Percentiles rank a stretch among this genome's conserved stretches.
Evolutionary conservation across 2,329 filamentous ascomycete species (phyloP).

Genomic region (Ophiostoma australiae): DNA sequence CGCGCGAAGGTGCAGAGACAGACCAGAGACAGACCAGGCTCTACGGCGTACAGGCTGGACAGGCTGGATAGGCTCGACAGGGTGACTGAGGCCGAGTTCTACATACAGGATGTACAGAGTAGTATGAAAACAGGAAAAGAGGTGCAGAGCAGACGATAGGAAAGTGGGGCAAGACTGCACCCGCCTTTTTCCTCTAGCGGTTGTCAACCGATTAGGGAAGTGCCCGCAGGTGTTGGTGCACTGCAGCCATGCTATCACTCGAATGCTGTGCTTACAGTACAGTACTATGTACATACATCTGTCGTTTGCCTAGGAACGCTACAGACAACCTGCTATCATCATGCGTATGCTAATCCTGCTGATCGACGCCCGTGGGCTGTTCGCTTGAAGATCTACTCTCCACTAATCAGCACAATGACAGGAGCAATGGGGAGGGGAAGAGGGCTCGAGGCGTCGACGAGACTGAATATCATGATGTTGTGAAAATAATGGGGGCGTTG

Average conservation of each 20-base stretch:
- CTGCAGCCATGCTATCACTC: neutral
- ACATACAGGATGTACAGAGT: too few relatives aligned
- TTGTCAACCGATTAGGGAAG: slow-evolving; percentile 4
- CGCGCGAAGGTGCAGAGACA: neutral
- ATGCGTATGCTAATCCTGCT: neutral
- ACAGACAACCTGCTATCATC: neutral
- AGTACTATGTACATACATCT: too few relatives aligned
- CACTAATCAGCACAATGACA: neutral
- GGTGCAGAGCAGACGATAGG: neutral
- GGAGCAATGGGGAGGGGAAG: too few relatives aligned
- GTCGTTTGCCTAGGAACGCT: too few relatives aligned
- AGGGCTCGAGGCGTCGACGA: too few relatives aligned
- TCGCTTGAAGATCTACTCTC: neutral
- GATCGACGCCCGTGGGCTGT: neutral
- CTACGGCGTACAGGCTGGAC: too few relatives aligned
- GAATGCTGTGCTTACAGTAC: too few relatives aligned
- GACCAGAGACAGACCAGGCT: neutral
- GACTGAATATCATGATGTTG: neutral
- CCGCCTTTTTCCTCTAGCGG: neutral
- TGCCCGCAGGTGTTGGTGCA: neutral
- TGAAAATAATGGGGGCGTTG: neutral
- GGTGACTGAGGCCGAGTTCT: too few relatives aligned
- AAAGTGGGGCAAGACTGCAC: neutral
- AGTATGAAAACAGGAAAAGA: neutral
- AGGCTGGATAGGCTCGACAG: too few relatives aligned